Conservation (phyloP, 495 filamentous ascomycete genomes). For the Podospora pseudopauciseta region DNA sequence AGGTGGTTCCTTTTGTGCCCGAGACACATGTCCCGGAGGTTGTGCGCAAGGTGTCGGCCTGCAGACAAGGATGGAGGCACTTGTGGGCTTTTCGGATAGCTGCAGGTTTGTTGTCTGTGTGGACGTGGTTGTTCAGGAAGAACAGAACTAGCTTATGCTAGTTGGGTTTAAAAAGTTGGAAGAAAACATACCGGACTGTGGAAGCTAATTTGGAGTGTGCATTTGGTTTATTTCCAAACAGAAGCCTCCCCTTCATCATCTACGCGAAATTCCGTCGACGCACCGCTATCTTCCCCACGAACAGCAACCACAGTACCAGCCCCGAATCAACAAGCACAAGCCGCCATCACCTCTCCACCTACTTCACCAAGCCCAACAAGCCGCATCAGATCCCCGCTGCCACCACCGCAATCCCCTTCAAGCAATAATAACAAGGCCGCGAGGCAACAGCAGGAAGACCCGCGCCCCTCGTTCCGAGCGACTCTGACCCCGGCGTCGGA, state of each 20-base stretch:
- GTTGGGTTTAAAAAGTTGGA: neutral
- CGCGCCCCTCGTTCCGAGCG: conserved; percentile 22
- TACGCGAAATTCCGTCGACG: neutral
- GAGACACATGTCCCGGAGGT: neutral
- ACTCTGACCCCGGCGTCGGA: conserved; percentile 36
- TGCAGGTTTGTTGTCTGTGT: neutral
- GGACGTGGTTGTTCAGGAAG: neutral
- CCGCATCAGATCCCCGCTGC: neutral
- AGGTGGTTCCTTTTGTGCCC: neutral
- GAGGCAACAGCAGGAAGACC: conserved; percentile 16
- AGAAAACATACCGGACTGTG: neutral
- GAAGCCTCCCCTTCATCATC: neutral
- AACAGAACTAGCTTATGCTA: neutral
- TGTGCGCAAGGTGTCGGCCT: neutral
- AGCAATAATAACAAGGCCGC: conserved; percentile 15
- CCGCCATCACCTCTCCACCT: conserved; percentile 6
- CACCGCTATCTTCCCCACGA: neutral
- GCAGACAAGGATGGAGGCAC: conserved; percentile 1
- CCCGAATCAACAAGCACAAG: neutral
- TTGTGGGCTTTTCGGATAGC: neutral
- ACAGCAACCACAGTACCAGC: neutral
- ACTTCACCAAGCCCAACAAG: neutral
- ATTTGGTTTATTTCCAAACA: neutral
- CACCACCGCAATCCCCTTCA: conserved; percentile 11
- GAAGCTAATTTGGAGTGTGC: neutral